Percentiles rank a stretch among this genome's conserved stretches.
Evolutionary conservation across 2,329 filamentous ascomycete species (phyloP).

Genomic region (Graphiopsis chlorocephala): DNA sequence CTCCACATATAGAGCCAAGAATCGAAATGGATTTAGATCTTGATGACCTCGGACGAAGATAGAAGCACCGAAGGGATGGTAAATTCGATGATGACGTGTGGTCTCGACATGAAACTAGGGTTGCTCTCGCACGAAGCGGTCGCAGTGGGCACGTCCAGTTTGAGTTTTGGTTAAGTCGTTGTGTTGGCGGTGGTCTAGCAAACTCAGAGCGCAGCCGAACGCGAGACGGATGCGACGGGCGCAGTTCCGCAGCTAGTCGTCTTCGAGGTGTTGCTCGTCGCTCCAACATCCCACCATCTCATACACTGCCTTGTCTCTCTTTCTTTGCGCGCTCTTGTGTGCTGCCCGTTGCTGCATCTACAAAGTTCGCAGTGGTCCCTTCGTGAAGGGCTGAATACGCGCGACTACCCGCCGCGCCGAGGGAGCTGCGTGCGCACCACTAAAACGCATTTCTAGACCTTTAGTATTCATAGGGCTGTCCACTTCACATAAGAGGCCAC

Average conservation of each 20-base stretch:
- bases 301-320: neutral
- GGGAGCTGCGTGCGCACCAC: constrained; percentile 4
- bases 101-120: constrained; percentile 4
- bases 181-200: neutral
- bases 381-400: neutral
- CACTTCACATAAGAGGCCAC: neutral
- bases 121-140: neutral
- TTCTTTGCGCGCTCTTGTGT: neutral
- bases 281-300: constrained; percentile 4
- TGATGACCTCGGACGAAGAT: neutral
- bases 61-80: neutral
- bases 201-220: constrained; percentile 4
- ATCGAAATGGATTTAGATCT: neutral
- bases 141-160: neutral
- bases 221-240: neutral
- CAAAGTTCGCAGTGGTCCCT: neutral
- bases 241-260: neutral
- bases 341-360: neutral
- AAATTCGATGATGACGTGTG: constrained; percentile 2
- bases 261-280: neutral
- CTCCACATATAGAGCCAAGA: neutral
- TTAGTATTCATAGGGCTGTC: neutral
- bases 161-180: neutral
- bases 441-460: neutral
- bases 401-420: constrained; percentile 5